These are phyloP conservation scores for Solanum pinnatisectum DNA, from an alignment of 257 asterid species.

Conservation along the genomic window DNA sequence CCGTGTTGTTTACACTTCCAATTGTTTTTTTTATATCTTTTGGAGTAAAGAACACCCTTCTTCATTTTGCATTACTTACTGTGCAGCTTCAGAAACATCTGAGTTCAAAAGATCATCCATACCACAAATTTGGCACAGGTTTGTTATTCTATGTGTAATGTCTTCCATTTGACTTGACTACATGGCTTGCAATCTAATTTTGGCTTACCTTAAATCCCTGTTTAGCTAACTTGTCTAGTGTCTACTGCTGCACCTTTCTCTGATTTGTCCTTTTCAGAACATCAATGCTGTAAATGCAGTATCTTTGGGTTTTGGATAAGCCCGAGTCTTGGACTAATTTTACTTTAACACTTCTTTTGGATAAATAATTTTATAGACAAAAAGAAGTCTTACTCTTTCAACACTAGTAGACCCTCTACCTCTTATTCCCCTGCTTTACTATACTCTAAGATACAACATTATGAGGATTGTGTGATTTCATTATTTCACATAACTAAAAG, in stretches of 20 bases:
- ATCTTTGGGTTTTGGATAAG: background rate
- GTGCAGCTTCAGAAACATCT: constrained; percentile 92
- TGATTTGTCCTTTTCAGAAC: background rate
- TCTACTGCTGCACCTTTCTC: background rate
- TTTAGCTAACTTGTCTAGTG: background rate
- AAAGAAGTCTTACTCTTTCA: background rate
- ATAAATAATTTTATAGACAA: background rate
- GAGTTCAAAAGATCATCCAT: constrained; percentile 71
- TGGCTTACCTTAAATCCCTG: background rate
- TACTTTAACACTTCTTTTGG: background rate
- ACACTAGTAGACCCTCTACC: background rate
- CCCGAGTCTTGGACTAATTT: background rate
- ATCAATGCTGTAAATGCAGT: background rate
- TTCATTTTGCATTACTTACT: background rate
- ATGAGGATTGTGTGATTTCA: background rate
- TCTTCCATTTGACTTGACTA: background rate
- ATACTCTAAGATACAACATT: background rate
- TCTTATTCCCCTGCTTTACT: background rate
- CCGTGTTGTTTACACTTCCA: background rate
- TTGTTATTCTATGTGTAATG: constrained; percentile 3
- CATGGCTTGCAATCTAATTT: background rate
- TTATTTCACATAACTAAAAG: background rate
- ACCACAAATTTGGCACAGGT: constrained; percentile 99
- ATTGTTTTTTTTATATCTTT: background rate
- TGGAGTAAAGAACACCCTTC: background rate